These are phyloP conservation scores for Telopea speciosissima DNA, from an alignment of 177 flowering plant genomes.

Conservation along the genomic window DNA sequence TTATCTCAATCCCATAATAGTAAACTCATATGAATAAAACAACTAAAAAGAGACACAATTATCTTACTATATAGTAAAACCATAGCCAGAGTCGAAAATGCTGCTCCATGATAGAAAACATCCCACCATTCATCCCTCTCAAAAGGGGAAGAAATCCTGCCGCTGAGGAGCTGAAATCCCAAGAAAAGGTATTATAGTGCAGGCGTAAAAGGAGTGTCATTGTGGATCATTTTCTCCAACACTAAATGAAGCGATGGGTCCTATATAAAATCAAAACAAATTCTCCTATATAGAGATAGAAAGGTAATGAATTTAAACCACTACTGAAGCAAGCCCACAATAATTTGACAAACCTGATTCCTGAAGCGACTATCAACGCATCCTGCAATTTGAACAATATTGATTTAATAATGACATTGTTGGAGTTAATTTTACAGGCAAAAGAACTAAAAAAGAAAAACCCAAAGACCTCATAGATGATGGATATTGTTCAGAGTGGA, in stretches of 20 bases:
- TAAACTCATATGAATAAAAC: background rate
- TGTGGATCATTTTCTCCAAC: background rate
- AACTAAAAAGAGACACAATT: background rate
- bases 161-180: conserved; percentile 34
- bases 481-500: background rate
- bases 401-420: background rate
- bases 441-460: background rate
- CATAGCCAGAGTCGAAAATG: conserved; percentile 66
- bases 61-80: conserved; percentile 56
- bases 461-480: background rate
- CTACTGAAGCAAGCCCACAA: background rate
- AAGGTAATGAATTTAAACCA: background rate
- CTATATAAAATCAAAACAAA: background rate
- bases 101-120: conserved; percentile 62
- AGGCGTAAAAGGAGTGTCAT: too few relatives aligned
- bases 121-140: conserved; percentile 54
- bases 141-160: conserved; percentile 22
- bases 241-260: background rate
- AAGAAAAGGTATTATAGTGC: too few relatives aligned
- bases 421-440: background rate
- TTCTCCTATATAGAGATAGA: background rate
- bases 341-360: conserved; percentile 19
- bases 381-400: conserved; percentile 32
- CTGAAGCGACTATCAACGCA: conserved; percentile 32
- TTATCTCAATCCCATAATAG: too few relatives aligned